phyloP scores from a whole-genome alignment of 2,329 filamentous ascomycete species.

The Dactylonectria estremocensis region DNA sequence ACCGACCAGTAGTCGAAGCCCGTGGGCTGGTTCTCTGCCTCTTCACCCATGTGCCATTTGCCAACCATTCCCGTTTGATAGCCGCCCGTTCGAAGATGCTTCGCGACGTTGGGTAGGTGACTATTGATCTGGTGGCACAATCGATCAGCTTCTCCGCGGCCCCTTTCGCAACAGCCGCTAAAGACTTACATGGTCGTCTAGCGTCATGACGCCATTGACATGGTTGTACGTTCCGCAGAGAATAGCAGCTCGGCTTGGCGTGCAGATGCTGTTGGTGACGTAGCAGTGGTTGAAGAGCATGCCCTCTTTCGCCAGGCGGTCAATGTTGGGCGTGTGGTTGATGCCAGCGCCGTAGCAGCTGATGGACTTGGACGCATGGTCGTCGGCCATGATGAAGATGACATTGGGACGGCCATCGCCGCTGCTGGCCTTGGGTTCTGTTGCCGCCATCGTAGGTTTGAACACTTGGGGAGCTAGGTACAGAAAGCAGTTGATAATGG shows the following conservation, averaged over 20 bases:
- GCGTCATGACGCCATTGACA: constrained; percentile 66
- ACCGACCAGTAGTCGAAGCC: constrained; percentile 69
- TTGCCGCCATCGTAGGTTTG: constrained; percentile 23
- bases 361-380: constrained; percentile 67
- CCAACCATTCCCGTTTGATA: constrained; percentile 69
- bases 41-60: constrained; percentile 70
- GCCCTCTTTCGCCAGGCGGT: constrained; percentile 64
- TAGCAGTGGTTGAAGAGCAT: constrained; percentile 69
- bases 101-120: constrained; percentile 66
- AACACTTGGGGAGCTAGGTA: neutral
- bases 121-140: constrained; percentile 60
- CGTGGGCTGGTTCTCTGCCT: constrained; percentile 60
- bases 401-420: constrained; percentile 42
- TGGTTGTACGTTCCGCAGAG: constrained; percentile 67
- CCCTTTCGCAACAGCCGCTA: neutral
- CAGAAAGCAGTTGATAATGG: neutral
- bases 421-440: neutral
- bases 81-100: constrained; percentile 61
- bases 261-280: constrained; percentile 69
- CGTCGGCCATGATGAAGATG: constrained; percentile 70
- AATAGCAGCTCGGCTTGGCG: constrained; percentile 66
- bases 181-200: constrained; percentile 55
- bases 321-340: constrained; percentile 66
- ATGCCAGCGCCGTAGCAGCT: constrained; percentile 65
- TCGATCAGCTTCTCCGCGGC: neutral